Base-by-base conservation (phyloP, 1,284 basidiomycete species). In the Jaminaea rosea region DNA sequence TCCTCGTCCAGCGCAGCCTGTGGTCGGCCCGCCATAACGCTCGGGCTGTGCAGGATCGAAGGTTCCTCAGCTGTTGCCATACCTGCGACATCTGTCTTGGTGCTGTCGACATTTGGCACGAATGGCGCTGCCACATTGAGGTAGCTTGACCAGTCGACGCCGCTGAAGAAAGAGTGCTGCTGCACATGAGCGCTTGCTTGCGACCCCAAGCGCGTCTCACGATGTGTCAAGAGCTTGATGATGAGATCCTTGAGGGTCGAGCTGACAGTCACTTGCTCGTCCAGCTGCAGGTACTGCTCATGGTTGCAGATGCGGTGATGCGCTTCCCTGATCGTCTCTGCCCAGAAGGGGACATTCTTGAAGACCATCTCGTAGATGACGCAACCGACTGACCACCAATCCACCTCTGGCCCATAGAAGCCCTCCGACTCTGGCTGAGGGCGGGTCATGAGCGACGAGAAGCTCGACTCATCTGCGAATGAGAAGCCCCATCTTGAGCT, bases 371-470 rank as follows among this genome's bases (percentile, higher is more conserved):
- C 71, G 52, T 71, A 71, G 27, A 73, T 50, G 50, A 72, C 60
- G 27, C 71, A 58, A 24, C 71, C 71, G 31, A 73, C 57, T 51
- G 65, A 67, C 71, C 71, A 73, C 68, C 68, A 73, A 48, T 73
- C 71, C 39, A 67, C 59, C 36, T 68, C 67, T 5, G 71, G 71
- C 1, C 71, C 71, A 49, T 73, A 72, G 27, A 47, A 50, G 15
- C 71, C 71, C 3, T 47, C 47, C 9, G 46, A 48, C 9, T 52
- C 50, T 1, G 50, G 24, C 13, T n/a, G 19, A 11, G 39, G 39
- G 29, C 8, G 29, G 39, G 39, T 21, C 4, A 11, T 24, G 23
- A 17, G 24, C 4, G 39, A 15, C 15, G 29, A 31, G 29, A 31
- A 31, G 29, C 29, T 31, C 9, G 15, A 8, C 8, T 31, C 29